These are phyloP conservation scores for Daldinia sp. DNA, from an alignment of 2,329 filamentous ascomycete genomes.

Conservation along the genomic window DNA sequence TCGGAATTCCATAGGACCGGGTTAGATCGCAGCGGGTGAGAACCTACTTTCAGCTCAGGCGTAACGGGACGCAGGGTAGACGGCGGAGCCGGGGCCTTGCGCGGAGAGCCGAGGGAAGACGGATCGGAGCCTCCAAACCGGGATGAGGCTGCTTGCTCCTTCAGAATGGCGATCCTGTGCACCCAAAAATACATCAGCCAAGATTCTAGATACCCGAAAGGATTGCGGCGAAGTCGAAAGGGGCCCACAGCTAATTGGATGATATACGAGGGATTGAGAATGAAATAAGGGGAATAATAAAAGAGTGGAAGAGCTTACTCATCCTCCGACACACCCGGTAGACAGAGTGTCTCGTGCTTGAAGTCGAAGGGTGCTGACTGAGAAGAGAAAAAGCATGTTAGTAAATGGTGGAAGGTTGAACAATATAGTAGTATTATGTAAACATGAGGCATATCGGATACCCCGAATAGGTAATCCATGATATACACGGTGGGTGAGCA, in stretches of 20 bases:
- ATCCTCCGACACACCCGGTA: slow-evolving; percentile 65
- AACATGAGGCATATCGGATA: neutral
- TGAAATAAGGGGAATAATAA: neutral
- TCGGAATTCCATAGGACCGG: neutral
- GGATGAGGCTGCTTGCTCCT: slow-evolving; percentile 61
- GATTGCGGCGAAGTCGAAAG: slow-evolving; percentile 17
- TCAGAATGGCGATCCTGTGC: slow-evolving; percentile 57
- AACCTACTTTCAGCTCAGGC: slow-evolving; percentile 38
- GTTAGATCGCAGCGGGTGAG: neutral
- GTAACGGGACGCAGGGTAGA: slow-evolving; percentile 26
- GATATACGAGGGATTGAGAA: slow-evolving; percentile 9
- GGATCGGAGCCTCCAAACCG: slow-evolving; percentile 50
- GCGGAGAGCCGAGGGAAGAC: slow-evolving; percentile 38
- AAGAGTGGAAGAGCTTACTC: slow-evolving; percentile 57
- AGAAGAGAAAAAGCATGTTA: slow-evolving; percentile 13
- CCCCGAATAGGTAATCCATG: neutral
- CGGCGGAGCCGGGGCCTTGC: slow-evolving; percentile 41
- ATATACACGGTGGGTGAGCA: neutral
- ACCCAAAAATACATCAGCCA: slow-evolving; percentile 13
- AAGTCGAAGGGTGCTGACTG: slow-evolving; percentile 68
- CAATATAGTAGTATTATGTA: neutral
- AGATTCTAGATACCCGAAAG: neutral
- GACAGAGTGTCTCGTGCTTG: slow-evolving; percentile 59
- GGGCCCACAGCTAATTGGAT: slow-evolving; percentile 9
- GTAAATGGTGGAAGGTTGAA: neutral